phyloP scores from a whole-genome alignment of 345 rosid genomes.

The Lepidium aucheri region DNA sequence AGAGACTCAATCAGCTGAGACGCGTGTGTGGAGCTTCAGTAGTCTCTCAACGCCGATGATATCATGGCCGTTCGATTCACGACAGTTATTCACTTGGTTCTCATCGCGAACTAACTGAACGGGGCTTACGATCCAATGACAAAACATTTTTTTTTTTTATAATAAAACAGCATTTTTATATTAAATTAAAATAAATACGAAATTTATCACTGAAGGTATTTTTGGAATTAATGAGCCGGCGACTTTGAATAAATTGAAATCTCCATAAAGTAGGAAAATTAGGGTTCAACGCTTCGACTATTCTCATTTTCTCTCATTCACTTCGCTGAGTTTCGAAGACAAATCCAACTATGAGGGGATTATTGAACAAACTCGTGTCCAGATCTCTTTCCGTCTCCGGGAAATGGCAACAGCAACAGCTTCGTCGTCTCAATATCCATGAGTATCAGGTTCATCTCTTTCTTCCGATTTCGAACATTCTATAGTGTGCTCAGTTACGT shows the following conservation, averaged over 20 bases:
- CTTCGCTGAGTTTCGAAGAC: neutral
- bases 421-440: conserved; percentile 96
- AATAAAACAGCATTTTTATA: too few relatives aligned
- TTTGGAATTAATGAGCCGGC: neutral
- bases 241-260: neutral
- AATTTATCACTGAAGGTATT: neutral
- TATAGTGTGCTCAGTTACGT: neutral
- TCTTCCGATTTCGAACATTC: neutral
- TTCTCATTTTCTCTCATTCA: neutral
- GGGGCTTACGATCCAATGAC: conserved; percentile 2
- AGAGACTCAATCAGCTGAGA: neutral
- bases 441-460: conserved; percentile 69
- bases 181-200: too few relatives aligned
- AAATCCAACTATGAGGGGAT: conserved; percentile 51
- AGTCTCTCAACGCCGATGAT: conserved; percentile 5
- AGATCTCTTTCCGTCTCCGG: conserved; percentile 76
- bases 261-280: neutral
- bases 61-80: neutral
- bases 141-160: neutral
- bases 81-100: conserved; percentile 8
- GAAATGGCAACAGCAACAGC: conserved; percentile 87
- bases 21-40: conserved; percentile 15
- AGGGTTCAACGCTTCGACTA: conserved; percentile 17
- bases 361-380: conserved; percentile 62
- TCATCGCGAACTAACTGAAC: neutral